Percentiles rank a stretch among this genome's conserved stretches.
Evolutionary conservation across 306 rosid species (phyloP).

Genomic region (Trifolium dubium): DNA sequence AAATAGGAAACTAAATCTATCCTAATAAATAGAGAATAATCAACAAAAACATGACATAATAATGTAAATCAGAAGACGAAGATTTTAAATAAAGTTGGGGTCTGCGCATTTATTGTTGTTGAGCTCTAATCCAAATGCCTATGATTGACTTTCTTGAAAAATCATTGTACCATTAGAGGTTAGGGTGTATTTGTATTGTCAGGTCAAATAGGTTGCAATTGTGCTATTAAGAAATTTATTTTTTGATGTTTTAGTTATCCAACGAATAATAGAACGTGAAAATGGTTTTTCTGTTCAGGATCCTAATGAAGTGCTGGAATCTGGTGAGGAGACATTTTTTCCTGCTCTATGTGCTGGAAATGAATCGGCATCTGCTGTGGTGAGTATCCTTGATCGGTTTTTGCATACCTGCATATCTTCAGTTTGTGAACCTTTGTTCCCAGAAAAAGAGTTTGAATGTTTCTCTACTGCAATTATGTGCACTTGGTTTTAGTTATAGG

Average conservation of each 20-base stretch:
- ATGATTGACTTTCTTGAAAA: slow-evolving; percentile 8
- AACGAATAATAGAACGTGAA: slow-evolving; percentile 32
- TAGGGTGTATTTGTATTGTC: slow-evolving; percentile 26
- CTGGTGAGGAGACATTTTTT: slow-evolving; percentile 88
- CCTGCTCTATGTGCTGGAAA: slow-evolving; percentile 80
- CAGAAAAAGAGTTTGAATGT: slow-evolving; percentile 14
- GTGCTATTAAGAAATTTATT: slow-evolving; percentile 13
- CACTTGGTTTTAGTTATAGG: slow-evolving; percentile 18
- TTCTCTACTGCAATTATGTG: slow-evolving; percentile 12
- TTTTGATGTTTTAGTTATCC: slow-evolving; percentile 18
- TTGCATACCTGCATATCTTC: slow-evolving; percentile 31
- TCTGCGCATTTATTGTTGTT: slow-evolving; percentile 8
- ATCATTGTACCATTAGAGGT: neutral
- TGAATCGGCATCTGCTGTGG: slow-evolving; percentile 78
- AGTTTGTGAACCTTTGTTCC: slow-evolving; percentile 16
- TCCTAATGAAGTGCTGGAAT: slow-evolving; percentile 62
- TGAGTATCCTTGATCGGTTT: slow-evolving; percentile 53
- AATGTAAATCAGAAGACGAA: neutral
- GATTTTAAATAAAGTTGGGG: slow-evolving; percentile 24
- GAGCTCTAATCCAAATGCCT: slow-evolving; percentile 24
- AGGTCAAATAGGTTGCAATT: slow-evolving; percentile 26
- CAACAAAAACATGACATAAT: slow-evolving; percentile 20
- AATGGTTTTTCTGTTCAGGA: slow-evolving; percentile 59
- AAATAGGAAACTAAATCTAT: too few species aligned
- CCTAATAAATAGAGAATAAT: too few species aligned